A percentile compares a stretch with the other conserved stretches of the same genome.
Evolutionary conservation across 495 filamentous ascomycete genomes (phyloP).

Genomic region (Neurospora sp.): DNA sequence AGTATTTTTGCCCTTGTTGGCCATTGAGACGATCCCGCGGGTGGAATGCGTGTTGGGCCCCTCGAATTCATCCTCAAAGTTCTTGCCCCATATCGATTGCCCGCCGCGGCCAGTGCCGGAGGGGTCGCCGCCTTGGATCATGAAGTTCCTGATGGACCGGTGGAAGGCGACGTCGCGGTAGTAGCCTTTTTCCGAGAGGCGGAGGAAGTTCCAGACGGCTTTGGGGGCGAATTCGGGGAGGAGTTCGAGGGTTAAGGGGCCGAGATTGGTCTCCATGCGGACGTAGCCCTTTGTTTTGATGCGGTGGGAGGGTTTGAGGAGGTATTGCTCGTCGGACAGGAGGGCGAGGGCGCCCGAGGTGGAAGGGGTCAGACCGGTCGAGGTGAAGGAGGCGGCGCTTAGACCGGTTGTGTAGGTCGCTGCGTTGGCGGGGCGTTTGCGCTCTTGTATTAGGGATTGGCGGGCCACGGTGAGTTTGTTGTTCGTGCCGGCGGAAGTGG

Average conservation of each 20-base stretch:
- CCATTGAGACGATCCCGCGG: constrained; percentile 74
- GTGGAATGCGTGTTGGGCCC: constrained; percentile 71
- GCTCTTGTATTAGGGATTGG: constrained; percentile 33
- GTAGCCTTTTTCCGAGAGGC: constrained; percentile 79
- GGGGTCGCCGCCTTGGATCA: constrained; percentile 97
- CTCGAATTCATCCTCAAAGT: constrained; percentile 88
- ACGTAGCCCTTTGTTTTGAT: constrained; percentile 88
- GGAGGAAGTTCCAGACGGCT: constrained; percentile 94
- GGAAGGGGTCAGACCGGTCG: constrained; percentile 84
- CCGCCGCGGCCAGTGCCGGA: constrained; percentile 87
- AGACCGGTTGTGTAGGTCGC: constrained; percentile 83
- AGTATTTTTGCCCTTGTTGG: constrained; percentile 96
- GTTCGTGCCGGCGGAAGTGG: constrained; percentile 20
- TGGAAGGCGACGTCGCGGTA: constrained; percentile 79
- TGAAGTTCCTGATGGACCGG: constrained; percentile 88
- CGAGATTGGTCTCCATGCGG: constrained; percentile 71
- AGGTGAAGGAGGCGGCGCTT: constrained; percentile 90
- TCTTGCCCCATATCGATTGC: constrained; percentile 76
- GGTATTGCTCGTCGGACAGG: constrained; percentile 87
- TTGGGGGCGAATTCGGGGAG: constrained; percentile 80
- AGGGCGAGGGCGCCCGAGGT: constrained; percentile 76
- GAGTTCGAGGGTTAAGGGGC: constrained; percentile 81
- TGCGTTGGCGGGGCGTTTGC: constrained; percentile 64
- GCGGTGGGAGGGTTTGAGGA: constrained; percentile 69
- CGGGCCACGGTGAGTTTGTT: neutral